Evolutionary conservation across 2,329 filamentous ascomycete genomes (phyloP).

Genomic region (Nigrospora oryzae): DNA sequence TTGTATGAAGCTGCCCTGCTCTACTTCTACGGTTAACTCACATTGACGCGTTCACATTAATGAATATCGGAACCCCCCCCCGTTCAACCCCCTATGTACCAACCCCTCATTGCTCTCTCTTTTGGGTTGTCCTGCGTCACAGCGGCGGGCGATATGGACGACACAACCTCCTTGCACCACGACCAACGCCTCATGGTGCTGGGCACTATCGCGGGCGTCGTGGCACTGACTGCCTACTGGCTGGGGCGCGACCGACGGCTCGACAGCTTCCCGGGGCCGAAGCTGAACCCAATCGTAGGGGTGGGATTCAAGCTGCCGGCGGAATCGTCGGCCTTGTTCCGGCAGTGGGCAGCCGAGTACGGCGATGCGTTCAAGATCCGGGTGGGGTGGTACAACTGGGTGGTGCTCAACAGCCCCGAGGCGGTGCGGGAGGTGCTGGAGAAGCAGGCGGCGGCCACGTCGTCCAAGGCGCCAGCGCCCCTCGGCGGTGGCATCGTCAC

Average conservation of each 20-base stretch:
- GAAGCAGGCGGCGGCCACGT: constrained; percentile 22
- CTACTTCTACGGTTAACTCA: too few relatives aligned
- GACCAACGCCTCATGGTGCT: too few relatives aligned
- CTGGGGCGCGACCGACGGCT: constrained; percentile 8
- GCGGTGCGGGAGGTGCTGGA: constrained; percentile 35
- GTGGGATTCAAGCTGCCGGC: constrained; percentile 8
- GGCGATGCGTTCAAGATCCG: constrained; percentile 35
- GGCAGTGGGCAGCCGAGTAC: constrained; percentile 28
- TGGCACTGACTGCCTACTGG: constrained; percentile 2
- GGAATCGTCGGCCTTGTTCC: constrained; percentile 3
- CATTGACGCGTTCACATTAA: too few relatives aligned
- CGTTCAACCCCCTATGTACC: too few relatives aligned
- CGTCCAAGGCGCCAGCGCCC: constrained; percentile 25
- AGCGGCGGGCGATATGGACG: too few relatives aligned
- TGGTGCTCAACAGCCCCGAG: constrained; percentile 31
- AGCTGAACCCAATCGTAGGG: constrained; percentile 7
- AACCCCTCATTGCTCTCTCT: too few relatives aligned
- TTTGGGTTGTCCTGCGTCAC: too few relatives aligned
- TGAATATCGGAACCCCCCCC: too few relatives aligned
- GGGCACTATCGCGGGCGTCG: neutral
- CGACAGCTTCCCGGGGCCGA: constrained; percentile 9
- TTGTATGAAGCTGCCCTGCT: too few relatives aligned
- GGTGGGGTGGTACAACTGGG: constrained; percentile 35
- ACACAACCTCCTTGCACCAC: too few relatives aligned
- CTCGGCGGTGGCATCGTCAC: constrained; percentile 28